Percentiles rank a stretch among this genome's conserved stretches.
These are phyloP conservation scores for Friedmanniomyces simplex DNA, from an alignment of 495 filamentous ascomycete species.

Conservation along the genomic window DNA sequence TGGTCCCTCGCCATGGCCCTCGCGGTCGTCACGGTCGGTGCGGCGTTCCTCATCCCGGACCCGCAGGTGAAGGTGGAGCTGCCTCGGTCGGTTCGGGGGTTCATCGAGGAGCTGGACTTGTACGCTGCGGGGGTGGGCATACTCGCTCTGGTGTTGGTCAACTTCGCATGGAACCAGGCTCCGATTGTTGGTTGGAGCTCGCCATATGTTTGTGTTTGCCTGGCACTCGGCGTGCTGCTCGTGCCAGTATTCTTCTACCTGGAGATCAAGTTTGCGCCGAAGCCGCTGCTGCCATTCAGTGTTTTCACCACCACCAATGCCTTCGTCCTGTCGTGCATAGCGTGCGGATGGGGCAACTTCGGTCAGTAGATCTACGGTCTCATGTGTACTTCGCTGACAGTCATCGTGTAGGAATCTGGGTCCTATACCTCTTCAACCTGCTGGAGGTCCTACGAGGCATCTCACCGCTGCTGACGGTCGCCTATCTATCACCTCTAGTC, in stretches of 20 bases:
- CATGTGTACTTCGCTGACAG: neutral
- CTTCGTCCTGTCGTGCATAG: conserved; percentile 46
- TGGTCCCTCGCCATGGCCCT: conserved; percentile 45
- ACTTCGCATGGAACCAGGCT: conserved; percentile 44
- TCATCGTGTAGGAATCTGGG: conserved; percentile 28
- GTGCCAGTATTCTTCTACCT: conserved; percentile 42
- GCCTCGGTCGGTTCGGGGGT: neutral
- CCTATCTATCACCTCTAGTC: conserved; percentile 32
- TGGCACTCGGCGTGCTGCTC: conserved; percentile 46
- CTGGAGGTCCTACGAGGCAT: conserved; percentile 28
- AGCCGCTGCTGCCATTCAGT: conserved; percentile 46
- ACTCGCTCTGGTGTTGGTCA: conserved; percentile 46
- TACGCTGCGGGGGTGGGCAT: conserved; percentile 43
- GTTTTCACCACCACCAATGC: conserved; percentile 40
- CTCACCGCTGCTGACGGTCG: conserved; percentile 33
- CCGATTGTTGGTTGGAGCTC: conserved; percentile 47
- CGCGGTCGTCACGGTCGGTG: conserved; percentile 32
- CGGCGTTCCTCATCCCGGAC: conserved; percentile 39
- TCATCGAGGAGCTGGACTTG: conserved; percentile 38
- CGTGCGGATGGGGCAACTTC: conserved; percentile 50
- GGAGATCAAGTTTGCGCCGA: conserved; percentile 34
- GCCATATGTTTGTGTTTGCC: conserved; percentile 42
- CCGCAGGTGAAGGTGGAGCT: conserved; percentile 15
- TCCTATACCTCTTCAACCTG: conserved; percentile 40
- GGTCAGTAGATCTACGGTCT: conserved; percentile 23